phyloP scores from a whole-genome alignment of 176 grass and related monocot species.

The Zoysia japonica region DNA sequence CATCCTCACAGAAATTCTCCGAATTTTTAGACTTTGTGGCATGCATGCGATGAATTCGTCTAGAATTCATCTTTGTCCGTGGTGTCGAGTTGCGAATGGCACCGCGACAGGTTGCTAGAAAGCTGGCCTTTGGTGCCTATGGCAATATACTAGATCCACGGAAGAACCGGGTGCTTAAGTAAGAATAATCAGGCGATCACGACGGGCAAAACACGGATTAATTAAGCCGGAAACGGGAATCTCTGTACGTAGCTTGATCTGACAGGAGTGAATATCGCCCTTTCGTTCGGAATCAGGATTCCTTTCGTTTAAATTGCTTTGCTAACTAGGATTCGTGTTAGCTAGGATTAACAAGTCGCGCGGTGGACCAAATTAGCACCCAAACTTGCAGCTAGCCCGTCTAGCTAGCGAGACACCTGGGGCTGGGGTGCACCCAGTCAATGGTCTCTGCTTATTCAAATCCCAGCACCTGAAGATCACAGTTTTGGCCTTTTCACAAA shows the following conservation, averaged over 20 bases:
- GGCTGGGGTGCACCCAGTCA: not conserved
- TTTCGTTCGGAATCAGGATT: not conserved
- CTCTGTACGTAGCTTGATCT: not conserved
- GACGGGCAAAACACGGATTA: not conserved
- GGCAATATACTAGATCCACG: not conserved
- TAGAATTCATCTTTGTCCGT: not conserved
- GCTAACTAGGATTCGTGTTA: not conserved
- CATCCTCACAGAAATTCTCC: constrained; percentile 3
- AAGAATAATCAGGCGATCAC: not conserved
- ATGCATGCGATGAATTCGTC: no score
- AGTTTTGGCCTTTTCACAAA: not conserved
- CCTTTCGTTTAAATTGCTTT: not conserved
- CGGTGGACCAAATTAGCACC: not conserved
- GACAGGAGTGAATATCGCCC: not conserved
- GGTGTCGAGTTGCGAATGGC: not conserved
- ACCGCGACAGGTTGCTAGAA: not conserved
- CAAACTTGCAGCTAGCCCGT: not conserved
- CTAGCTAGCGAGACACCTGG: not conserved
- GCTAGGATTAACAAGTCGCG: not conserved
- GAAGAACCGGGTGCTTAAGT: not conserved
- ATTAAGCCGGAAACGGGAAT: not conserved
- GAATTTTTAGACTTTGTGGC: not conserved
- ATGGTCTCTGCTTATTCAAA: not conserved
- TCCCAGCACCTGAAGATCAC: not conserved
- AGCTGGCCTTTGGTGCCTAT: not conserved